phyloP scores from a whole-genome alignment of 129 eudicot genomes.

The Kitagawia praeruptora region DNA sequence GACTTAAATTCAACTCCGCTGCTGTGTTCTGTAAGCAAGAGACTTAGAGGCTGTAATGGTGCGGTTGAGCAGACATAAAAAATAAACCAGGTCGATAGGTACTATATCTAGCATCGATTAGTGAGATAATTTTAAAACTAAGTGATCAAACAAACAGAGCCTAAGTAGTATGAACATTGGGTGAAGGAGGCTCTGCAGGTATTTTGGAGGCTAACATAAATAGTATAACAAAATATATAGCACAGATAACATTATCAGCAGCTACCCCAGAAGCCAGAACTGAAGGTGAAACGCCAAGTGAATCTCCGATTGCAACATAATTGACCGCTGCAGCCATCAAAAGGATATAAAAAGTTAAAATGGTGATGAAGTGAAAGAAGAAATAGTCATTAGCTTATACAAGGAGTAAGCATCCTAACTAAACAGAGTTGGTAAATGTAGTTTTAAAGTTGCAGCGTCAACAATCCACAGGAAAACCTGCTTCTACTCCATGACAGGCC shows the following conservation, averaged over 20 bases:
- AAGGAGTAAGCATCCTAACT: too few species aligned
- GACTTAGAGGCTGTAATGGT: constrained; percentile 71
- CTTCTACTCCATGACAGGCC: too few species aligned
- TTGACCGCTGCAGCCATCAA: constrained; percentile 60
- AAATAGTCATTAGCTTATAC: too few species aligned
- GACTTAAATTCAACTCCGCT: constrained; percentile 60
- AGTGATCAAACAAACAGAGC: too few species aligned
- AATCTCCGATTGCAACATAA: constrained; percentile 70
- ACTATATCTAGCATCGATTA: too few species aligned
- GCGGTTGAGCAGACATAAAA: constrained; percentile 88
- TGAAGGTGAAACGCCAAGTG: constrained; percentile 65
- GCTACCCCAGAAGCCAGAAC: constrained; percentile 91
- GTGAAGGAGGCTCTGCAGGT: constrained; percentile 47
- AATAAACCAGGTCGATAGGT: constrained; percentile 86
- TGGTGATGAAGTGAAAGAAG: neutral
- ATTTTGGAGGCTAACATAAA: constrained; percentile 71
- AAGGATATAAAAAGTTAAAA: neutral
- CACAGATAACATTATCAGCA: constrained; percentile 84
- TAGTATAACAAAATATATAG: constrained; percentile 54
- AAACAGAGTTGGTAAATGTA: too few species aligned
- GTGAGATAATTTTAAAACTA: too few species aligned
- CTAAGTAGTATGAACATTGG: too few species aligned
- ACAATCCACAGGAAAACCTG: too few species aligned
- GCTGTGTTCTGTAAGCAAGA: constrained; percentile 60
- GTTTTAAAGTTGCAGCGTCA: too few species aligned